Conservation (phyloP, 2,329 filamentous ascomycete species). For the Neurospora sp. region DNA sequence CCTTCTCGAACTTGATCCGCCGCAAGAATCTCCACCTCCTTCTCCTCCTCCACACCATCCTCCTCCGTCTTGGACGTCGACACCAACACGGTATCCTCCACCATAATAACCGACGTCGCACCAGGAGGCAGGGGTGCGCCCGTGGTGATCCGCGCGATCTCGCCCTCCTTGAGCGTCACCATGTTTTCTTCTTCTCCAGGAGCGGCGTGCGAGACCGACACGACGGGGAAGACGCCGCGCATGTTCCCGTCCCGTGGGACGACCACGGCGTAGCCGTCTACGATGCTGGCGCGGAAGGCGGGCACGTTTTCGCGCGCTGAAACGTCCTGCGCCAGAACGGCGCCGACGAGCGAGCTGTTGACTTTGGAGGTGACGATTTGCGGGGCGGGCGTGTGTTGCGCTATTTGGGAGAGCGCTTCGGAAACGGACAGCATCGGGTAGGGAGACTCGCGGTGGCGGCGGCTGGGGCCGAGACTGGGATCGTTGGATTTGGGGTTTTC, state of each 20-base stretch:
- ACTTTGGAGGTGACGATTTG: slow-evolving; percentile 49
- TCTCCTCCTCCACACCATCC: slow-evolving; percentile 77
- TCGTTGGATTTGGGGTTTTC: slow-evolving; percentile 46
- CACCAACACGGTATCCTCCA: slow-evolving; percentile 79
- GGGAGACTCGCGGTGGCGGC: slow-evolving; percentile 73
- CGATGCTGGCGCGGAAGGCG: slow-evolving; percentile 89
- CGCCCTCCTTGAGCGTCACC: slow-evolving; percentile 55
- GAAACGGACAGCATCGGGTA: slow-evolving; percentile 86
- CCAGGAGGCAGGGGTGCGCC: slow-evolving; percentile 83
- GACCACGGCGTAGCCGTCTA: slow-evolving; percentile 88
- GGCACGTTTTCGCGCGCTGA: slow-evolving; percentile 74
- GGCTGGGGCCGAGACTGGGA: slow-evolving; percentile 49
- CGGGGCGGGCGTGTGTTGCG: slow-evolving; percentile 59
- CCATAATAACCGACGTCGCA: slow-evolving; percentile 89
- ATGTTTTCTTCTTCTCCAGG: slow-evolving; percentile 45
- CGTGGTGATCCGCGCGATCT: slow-evolving; percentile 86
- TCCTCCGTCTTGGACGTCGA: slow-evolving; percentile 75
- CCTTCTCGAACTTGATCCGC: slow-evolving; percentile 56
- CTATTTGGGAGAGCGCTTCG: slow-evolving; percentile 65
- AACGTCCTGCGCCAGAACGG: slow-evolving; percentile 75
- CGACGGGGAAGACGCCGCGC: slow-evolving; percentile 77
- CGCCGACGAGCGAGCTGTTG: slow-evolving; percentile 56
- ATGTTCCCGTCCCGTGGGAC: slow-evolving; percentile 52
- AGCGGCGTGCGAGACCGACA: slow-evolving; percentile 76
- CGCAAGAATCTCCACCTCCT: slow-evolving; percentile 76